Evolutionary conservation across 1,139 yeast genomes (phyloP).

Genomic region (Candida buenavistaensis): DNA sequence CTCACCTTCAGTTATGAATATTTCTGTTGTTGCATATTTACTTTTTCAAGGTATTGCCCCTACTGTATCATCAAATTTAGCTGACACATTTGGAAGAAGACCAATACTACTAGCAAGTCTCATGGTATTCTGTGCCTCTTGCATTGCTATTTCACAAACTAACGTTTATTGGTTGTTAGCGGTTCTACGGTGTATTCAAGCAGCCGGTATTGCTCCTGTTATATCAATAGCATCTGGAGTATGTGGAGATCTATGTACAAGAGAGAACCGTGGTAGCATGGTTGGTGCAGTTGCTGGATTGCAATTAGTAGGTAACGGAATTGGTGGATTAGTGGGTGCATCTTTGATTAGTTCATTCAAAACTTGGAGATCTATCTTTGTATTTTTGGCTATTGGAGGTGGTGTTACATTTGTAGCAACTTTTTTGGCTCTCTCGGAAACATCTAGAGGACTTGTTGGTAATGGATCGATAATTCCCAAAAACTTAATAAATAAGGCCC

Average conservation of each 20-base stretch:
- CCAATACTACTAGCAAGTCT: conserved; percentile 33
- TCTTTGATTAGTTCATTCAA: conserved; percentile 28
- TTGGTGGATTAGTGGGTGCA: conserved; percentile 43
- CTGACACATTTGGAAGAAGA: conserved; percentile 38
- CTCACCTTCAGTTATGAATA: conserved; percentile 25
- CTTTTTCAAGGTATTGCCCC: conserved; percentile 40
- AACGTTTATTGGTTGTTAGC: conserved; percentile 38
- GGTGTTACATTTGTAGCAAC: conserved; percentile 30
- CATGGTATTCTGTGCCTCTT: conserved; percentile 29
- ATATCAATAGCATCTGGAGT: conserved; percentile 41
- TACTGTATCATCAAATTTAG: conserved; percentile 32
- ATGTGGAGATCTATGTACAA: conserved; percentile 42
- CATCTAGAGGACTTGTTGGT: conserved; percentile 37
- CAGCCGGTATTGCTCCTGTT: conserved; percentile 43
- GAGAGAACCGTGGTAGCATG: conserved; percentile 39
- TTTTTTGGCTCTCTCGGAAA: conserved; percentile 33
- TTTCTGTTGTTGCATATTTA: conserved; percentile 40
- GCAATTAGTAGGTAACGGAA: conserved; percentile 39
- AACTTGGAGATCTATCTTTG: conserved; percentile 40
- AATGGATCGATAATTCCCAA: conserved; percentile 37
- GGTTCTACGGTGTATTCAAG: conserved; percentile 39
- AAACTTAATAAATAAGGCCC: conserved; percentile 20
- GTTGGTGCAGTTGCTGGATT: conserved; percentile 39
- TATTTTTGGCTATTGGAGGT: conserved; percentile 38
- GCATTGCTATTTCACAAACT: conserved; percentile 37